phyloP scores from a whole-genome alignment of 768 basidiomycete genomes.

The Royoungia palumana region DNA sequence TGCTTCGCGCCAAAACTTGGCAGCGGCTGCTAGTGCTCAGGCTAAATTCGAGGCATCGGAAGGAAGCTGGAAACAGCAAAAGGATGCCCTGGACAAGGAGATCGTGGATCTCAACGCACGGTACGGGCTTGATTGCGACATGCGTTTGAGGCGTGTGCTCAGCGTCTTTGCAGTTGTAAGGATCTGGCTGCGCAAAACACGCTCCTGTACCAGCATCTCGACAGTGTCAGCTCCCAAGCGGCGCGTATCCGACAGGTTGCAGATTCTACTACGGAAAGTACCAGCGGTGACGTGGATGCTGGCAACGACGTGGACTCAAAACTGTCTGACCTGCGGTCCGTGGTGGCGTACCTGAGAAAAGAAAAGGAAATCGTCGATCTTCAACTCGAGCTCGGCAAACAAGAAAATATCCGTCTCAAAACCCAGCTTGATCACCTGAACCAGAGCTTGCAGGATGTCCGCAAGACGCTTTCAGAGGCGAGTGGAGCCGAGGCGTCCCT shows the following conservation, averaged over 20 bases:
- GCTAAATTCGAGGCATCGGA: slow-evolving; percentile 71
- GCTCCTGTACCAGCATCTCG: slow-evolving; percentile 78
- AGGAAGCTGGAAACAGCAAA: slow-evolving; percentile 78
- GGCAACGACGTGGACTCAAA: slow-evolving; percentile 58
- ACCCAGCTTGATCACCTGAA: slow-evolving; percentile 71
- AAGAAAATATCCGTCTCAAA: slow-evolving; percentile 72
- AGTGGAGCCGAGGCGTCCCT: slow-evolving; percentile 3
- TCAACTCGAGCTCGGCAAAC: slow-evolving; percentile 75
- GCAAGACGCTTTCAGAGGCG: slow-evolving; percentile 70
- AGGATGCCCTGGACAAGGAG: slow-evolving; percentile 74
- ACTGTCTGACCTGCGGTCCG: slow-evolving; percentile 68
- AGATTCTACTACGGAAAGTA: slow-evolving; percentile 42
- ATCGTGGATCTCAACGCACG: slow-evolving; percentile 65
- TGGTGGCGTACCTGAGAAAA: slow-evolving; percentile 78
- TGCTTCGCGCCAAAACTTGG: slow-evolving; percentile 53
- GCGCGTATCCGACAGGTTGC: slow-evolving; percentile 74
- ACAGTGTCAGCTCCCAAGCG: slow-evolving; percentile 79
- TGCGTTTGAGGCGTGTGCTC: neutral
- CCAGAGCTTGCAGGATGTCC: slow-evolving; percentile 66
- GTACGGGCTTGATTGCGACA: slow-evolving; percentile 36
- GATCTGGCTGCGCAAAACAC: slow-evolving; percentile 75
- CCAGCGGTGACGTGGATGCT: slow-evolving; percentile 43
- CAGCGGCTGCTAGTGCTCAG: slow-evolving; percentile 68
- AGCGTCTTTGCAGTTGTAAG: slow-evolving; percentile 51
- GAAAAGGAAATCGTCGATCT: slow-evolving; percentile 93